A percentile compares a stretch with the other conserved stretches of the same genome.
These are phyloP conservation scores for Camellia granthamiana DNA, from an alignment of 148 eudicot genomes.

Conservation along the genomic window DNA sequence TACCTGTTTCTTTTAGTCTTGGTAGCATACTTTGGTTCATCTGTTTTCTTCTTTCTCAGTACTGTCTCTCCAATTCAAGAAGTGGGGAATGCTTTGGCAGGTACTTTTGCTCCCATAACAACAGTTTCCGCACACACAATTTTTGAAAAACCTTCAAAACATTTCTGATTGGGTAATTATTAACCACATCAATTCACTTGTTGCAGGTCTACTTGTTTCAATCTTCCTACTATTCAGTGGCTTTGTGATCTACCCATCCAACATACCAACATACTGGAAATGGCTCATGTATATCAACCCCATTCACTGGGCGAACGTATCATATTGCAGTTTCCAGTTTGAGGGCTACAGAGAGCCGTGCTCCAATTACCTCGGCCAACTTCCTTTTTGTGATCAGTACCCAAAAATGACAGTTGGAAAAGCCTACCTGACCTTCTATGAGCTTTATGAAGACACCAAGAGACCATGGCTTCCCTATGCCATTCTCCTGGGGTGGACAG, in stretches of 20 bases:
- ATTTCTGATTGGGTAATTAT: neutral
- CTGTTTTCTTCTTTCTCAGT: constrained; percentile 12
- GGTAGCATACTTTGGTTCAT: constrained; percentile 12
- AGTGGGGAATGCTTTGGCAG: constrained; percentile 16
- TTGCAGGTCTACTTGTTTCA: constrained; percentile 14
- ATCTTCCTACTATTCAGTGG: constrained; percentile 12
- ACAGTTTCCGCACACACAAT: neutral
- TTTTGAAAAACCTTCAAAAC: neutral
- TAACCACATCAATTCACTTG: neutral
- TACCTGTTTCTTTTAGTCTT: constrained; percentile 3
- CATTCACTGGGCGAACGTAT: constrained; percentile 12
- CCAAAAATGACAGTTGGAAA: constrained; percentile 13
- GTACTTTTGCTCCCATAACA: neutral
- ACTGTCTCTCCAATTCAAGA: constrained; percentile 10
- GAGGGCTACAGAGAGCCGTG: constrained; percentile 2
- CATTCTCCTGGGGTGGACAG: constrained; percentile 5
- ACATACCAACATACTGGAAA: constrained; percentile 14
- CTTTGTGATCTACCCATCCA: constrained; percentile 14
- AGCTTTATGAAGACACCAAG: constrained; percentile 4
- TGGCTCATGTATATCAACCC: constrained; percentile 9
- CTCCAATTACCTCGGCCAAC: constrained; percentile 11
- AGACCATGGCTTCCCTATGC: constrained; percentile 8
- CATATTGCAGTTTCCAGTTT: constrained; percentile 10
- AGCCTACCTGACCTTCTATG: constrained; percentile 13
- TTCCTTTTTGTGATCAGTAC: constrained; percentile 13